These are phyloP conservation scores for Fusarium sp. DNA, from an alignment of 2,329 filamentous ascomycete genomes.

Conservation along the genomic window DNA sequence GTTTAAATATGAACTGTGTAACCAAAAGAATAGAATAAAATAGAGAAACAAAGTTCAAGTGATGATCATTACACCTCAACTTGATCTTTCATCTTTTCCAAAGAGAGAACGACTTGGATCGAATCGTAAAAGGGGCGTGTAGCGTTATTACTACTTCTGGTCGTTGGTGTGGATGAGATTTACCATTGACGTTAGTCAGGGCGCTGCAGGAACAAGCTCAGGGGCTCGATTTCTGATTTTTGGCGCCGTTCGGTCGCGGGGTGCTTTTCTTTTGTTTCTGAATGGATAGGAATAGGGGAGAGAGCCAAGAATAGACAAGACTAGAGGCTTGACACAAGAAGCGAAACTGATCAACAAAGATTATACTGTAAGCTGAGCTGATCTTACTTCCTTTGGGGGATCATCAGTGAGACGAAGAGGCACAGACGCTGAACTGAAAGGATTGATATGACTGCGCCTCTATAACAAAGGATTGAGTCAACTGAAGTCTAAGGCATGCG, in stretches of 20 bases:
- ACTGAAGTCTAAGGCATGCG: neutral
- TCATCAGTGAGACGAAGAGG: neutral
- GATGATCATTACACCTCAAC: neutral
- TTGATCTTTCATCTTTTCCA: neutral
- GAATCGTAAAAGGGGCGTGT: slow-evolving; percentile 9
- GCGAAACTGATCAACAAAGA: slow-evolving; percentile 1
- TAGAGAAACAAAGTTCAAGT: neutral
- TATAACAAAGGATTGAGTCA: neutral
- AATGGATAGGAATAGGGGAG: slow-evolving; percentile 23
- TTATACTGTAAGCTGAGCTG: neutral
- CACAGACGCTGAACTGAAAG: slow-evolving; percentile 2
- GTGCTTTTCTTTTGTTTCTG: slow-evolving; percentile 12
- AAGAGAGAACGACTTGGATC: slow-evolving; percentile 1
- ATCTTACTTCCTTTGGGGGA: neutral
- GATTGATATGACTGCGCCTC: slow-evolving; percentile 12
- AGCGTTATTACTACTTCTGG: slow-evolving; percentile 19
- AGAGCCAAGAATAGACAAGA: slow-evolving; percentile 8
- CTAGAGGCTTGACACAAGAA: neutral
- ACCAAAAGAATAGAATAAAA: neutral
- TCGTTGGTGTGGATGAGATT: neutral
- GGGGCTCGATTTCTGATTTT: slow-evolving; percentile 25
- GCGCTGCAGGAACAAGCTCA: slow-evolving; percentile 26
- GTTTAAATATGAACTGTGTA: neutral
- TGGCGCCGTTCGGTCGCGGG: slow-evolving; percentile 30
- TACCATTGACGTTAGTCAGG: neutral